Evolutionary conservation across 2,329 filamentous ascomycete species (phyloP), one percentile per base, ranked within the genome.

Genomic region (Epichloe hybrida): DNA sequence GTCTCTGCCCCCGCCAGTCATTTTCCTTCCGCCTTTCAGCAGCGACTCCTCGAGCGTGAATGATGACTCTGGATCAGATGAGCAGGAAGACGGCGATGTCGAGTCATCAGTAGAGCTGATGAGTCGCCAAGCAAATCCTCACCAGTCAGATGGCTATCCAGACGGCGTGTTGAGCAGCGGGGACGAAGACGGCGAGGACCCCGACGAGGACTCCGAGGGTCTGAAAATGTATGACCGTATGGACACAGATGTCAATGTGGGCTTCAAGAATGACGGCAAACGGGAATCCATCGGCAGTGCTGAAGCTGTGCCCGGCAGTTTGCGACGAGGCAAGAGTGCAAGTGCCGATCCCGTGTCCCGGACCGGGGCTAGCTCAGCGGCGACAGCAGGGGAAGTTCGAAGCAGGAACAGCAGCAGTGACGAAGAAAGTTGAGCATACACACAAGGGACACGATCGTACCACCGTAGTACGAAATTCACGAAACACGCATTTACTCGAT

Each of bases 1-100:
- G 0, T 62, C 73, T 1, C 66, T 80, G 0, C 77, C 77, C 0
- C 75, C 75, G 0, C 74, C 77, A 0, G 68, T 71, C 3, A 72
- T 74, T 52, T 79, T 75, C 59, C 72, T 74, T 56, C 71, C 71
- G 0, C 69, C 69, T 0, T 71, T 74, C 42, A 75, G 71, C 53
- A 60, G 67, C 9, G 71, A 71, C 43, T 61, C 64, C 5, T 68
- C 64, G 3, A 64, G 64, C 4, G 59, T 57, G 1, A 61, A 64
- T 3, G 67, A 66, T 7, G 58, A 58, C 2, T 52, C 53, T 5
- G 55, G 50, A 8, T 63, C 60, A 0, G 61, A 66, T 0, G 55
- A 56, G 3, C 62, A 63, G 8, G 60, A 62, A 5, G 62, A 64
- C 4, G 21, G 9, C 8, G 58, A 61, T 8, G 52, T 60, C 1